Evolutionary conservation across 164 flowering plant species (phyloP), one percentile per base, ranked within the genome.

Genomic region (Vitis rupestris): DNA sequence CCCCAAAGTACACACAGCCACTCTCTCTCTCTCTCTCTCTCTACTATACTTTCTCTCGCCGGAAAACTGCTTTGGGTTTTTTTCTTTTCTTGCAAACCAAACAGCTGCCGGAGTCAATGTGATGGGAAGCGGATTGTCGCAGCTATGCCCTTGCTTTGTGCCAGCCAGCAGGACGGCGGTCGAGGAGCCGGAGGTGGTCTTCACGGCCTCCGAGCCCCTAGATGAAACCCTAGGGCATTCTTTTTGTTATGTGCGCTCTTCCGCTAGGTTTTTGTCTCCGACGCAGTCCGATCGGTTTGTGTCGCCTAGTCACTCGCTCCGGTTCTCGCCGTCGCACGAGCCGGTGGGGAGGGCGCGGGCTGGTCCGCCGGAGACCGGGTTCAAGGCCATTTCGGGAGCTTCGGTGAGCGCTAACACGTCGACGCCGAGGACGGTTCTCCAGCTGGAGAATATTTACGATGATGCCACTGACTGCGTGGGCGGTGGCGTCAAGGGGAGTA

Each of bases 181-280:
- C 30, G 73, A 73, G 6, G 75, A 55, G 12, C 72, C 69, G 70
- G 92, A 89, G 58, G 68, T 72, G 59, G 54, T 84, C 58, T 85
- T 86, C 82, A 15, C 85, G 3, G 76, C 80, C 8, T 54, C 80
- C 15, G 91, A 84, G 70, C 87, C 90, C 13, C 72, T 89, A 50
- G 99, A 96, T 68, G 98, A 96, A 79, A 88, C 99, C 83, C 93
- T 93, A 66, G 99, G 99, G 60, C 99, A 93, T 80, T 93, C 98
- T 47, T 96, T 93, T 83, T 89, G 97, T 81, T 96, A 96, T 86
- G 92, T 91, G 30, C 89, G 91, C 15, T 87, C 94, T 2, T 91
- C 97, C 0, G 85, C 87, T 50, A 85, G 92, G 15, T 89, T 89
- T 70, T 73, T 84, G 64, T 88, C 97, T 12, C 94, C 97, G 1